phyloP scores from a whole-genome alignment of 768 basidiomycete species.

The Mycena leptocephala region DNA sequence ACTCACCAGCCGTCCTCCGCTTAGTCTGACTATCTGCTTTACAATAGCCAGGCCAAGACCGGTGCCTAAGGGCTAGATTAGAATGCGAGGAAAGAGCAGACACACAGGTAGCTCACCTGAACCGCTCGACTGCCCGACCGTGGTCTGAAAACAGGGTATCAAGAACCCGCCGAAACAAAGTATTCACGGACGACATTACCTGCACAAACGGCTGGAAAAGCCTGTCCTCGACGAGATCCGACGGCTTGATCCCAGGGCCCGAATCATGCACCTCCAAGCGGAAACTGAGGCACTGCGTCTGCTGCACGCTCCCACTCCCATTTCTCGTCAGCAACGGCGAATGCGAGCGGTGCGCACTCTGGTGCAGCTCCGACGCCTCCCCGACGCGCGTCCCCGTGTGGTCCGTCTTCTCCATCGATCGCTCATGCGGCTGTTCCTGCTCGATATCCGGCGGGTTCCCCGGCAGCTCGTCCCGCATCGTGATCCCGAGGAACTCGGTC shows the following conservation, averaged over 20 bases:
- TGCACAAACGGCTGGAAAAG: constrained; percentile 47
- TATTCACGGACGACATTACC: constrained; percentile 4
- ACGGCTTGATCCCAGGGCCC: constrained; percentile 41
- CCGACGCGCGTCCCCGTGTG: neutral
- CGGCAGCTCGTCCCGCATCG: constrained; percentile 31
- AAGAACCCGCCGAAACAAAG: constrained; percentile 1
- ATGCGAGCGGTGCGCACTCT: neutral
- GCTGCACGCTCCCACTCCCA: constrained; percentile 19
- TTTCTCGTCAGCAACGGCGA: neutral
- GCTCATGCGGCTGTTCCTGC: constrained; percentile 1
- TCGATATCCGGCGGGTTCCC: constrained; percentile 31
- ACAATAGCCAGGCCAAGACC: constrained; percentile 63
- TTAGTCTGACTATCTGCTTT: constrained; percentile 59
- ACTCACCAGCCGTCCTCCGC: constrained; percentile 55
- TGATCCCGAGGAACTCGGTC: constrained; percentile 35
- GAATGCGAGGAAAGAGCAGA: constrained; percentile 15
- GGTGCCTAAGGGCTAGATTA: constrained; percentile 43
- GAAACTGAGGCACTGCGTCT: constrained; percentile 36
- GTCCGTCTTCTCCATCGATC: neutral
- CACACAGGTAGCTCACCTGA: constrained; percentile 40
- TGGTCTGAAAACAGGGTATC: constrained; percentile 41
- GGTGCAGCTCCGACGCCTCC: neutral
- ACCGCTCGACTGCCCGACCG: constrained; percentile 56
- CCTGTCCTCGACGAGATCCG: constrained; percentile 42
- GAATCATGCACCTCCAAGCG: constrained; percentile 36